phyloP scores from a whole-genome alignment of 1,139 yeast genomes.

The Yamadazyma mexicana region DNA sequence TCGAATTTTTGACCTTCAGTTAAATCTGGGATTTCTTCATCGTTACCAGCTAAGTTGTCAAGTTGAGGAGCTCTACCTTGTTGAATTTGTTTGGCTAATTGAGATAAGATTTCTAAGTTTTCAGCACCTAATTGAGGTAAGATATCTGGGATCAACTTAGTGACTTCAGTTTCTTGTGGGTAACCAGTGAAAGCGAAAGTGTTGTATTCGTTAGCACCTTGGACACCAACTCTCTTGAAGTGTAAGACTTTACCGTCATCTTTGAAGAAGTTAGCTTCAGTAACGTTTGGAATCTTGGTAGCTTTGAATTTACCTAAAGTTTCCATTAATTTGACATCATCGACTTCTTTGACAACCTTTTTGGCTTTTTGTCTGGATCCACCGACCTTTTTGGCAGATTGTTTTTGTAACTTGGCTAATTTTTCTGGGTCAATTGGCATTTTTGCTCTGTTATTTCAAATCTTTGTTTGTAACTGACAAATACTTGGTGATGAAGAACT shows the following conservation, averaged over 20 bases:
- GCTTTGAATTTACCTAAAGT: slow-evolving; percentile 89
- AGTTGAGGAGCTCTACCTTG: slow-evolving; percentile 54
- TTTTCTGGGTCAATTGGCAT: slow-evolving; percentile 90
- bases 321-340: slow-evolving; percentile 88
- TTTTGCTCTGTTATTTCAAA: slow-evolving; percentile 11
- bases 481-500: slow-evolving; percentile 1
- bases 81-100: slow-evolving; percentile 89
- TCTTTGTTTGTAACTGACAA: neutral
- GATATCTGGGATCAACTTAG: slow-evolving; percentile 92
- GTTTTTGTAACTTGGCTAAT: slow-evolving; percentile 80
- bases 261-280: slow-evolving; percentile 96
- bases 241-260: slow-evolving; percentile 96
- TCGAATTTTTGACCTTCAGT: slow-evolving; percentile 96
- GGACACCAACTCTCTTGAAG: slow-evolving; percentile 93
- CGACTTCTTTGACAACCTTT: slow-evolving; percentile 71
- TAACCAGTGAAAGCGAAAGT: slow-evolving; percentile 94
- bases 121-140: slow-evolving; percentile 97
- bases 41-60: slow-evolving; percentile 49
- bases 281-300: slow-evolving; percentile 83
- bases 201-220: slow-evolving; percentile 88
- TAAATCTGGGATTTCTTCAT: slow-evolving; percentile 87
- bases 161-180: slow-evolving; percentile 90
- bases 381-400: slow-evolving; percentile 74
- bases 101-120: slow-evolving; percentile 84
- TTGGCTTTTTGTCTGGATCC: slow-evolving; percentile 87